These are phyloP conservation scores for Arctium minus DNA, from an alignment of 129 eudicot species.

Conservation along the genomic window DNA sequence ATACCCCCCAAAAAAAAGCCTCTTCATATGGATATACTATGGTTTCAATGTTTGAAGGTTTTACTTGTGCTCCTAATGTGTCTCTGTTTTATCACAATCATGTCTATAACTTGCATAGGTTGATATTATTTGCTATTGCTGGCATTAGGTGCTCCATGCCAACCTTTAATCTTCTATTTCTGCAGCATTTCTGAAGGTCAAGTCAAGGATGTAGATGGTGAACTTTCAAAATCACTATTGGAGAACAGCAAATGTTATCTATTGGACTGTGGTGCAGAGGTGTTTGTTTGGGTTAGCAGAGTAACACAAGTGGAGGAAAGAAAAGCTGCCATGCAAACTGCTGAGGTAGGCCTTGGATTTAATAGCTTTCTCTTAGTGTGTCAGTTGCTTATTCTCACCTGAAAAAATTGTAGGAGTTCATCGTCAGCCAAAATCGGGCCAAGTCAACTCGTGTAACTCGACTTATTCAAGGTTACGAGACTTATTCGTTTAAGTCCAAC, in stretches of 20 bases:
- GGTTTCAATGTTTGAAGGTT: too few species aligned
- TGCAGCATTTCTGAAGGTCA: conserved; percentile 79
- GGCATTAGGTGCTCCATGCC: conserved; percentile 7
- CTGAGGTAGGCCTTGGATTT: conserved; percentile 52
- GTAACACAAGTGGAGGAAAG: conserved; percentile 95
- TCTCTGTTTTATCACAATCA: too few species aligned
- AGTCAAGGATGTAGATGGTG: conserved; percentile 67
- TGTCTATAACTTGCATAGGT: not conserved
- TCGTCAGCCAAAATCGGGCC: conserved; percentile 80
- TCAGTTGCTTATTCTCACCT: not conserved
- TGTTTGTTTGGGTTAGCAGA: conserved; percentile 95
- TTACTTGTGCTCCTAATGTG: too few species aligned
- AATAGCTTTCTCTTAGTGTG: not conserved
- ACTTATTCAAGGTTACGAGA: conserved; percentile 95
- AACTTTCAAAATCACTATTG: conserved; percentile 79
- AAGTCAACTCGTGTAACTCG: conserved; percentile 88
- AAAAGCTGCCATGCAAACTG: conserved; percentile 85
- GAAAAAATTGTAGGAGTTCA: conserved; percentile 53
- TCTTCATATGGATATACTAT: too few species aligned
- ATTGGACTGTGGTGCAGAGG: conserved; percentile 94
- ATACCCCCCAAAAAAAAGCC: too few species aligned
- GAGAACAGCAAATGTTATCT: conserved; percentile 88
- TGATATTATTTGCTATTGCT: not conserved
- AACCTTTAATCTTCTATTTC: conserved; percentile 3
- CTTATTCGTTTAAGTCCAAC: conserved; percentile 88